Conservation (phyloP, 306 rosid species). For the Datisca glomerata region DNA sequence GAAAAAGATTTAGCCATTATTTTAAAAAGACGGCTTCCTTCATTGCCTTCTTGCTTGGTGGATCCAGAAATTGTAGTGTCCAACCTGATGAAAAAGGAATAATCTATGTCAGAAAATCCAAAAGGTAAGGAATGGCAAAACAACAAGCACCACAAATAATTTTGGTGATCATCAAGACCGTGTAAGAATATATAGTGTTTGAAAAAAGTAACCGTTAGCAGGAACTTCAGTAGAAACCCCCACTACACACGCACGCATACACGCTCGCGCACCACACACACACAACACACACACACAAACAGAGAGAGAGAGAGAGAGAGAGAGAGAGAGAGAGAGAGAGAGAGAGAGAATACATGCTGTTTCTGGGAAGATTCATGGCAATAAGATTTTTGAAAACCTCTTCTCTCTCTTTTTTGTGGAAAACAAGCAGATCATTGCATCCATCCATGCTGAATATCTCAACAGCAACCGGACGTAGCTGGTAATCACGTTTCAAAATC, state of each 20-base stretch:
- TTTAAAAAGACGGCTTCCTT: conserved; percentile 94
- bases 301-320: background rate
- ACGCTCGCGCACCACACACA: too few relatives aligned
- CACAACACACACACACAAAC: background rate
- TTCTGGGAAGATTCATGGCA: conserved; percentile 96
- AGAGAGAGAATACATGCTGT: conserved; percentile 61
- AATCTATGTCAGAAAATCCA: background rate
- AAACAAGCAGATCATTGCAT: conserved; percentile 92
- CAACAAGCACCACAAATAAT: conserved; percentile 6
- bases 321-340: conserved; percentile 1
- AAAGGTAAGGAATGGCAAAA: background rate
- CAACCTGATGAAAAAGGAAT: conserved; percentile 49
- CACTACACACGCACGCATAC: too few relatives aligned
- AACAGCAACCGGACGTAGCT: conserved; percentile 97
- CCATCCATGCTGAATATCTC: conserved; percentile 99
- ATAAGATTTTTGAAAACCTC: conserved; percentile 85
- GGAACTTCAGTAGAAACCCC: too few relatives aligned
- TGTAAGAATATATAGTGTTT: too few relatives aligned
- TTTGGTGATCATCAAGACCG: too few relatives aligned
- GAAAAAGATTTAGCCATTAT: conserved; percentile 89
- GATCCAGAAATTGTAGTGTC: conserved; percentile 98
- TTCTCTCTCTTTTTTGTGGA: conserved; percentile 98
- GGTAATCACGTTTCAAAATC: conserved; percentile 98
- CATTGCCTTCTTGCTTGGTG: conserved; percentile 81
- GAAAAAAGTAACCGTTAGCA: too few relatives aligned